phyloP scores from a whole-genome alignment of 306 rosid genomes.

The Citrullus mucosospermus region DNA sequence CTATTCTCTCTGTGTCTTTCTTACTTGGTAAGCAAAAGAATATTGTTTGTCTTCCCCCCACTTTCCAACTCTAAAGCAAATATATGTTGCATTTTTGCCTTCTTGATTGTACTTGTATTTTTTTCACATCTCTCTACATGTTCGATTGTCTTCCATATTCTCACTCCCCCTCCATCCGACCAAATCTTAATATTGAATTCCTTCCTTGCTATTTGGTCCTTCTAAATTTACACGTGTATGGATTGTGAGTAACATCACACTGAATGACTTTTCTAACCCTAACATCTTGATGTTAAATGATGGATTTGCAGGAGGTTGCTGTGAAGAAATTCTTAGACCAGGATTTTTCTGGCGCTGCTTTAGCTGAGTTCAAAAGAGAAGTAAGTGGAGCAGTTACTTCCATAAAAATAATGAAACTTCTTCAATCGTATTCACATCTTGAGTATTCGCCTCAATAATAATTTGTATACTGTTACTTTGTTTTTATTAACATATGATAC shows the following conservation, averaged over 20 bases:
- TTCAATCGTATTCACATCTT: background rate
- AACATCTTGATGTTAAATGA: constrained; percentile 19
- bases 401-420: background rate
- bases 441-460: background rate
- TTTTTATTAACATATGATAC: background rate
- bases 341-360: constrained; percentile 97
- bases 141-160: too few species aligned
- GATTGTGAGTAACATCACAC: background rate
- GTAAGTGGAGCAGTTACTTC: constrained; percentile 35
- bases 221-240: background rate
- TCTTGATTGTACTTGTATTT: too few species aligned
- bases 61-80: too few species aligned
- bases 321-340: constrained; percentile 98
- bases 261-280: background rate
- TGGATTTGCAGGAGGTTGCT: constrained; percentile 83
- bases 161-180: too few species aligned
- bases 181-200: background rate
- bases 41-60: background rate
- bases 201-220: background rate
- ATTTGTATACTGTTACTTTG: background rate
- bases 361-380: constrained; percentile 98
- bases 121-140: too few species aligned
- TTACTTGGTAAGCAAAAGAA: background rate
- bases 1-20: background rate
- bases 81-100: too few species aligned